phyloP scores from a whole-genome alignment of 176 grass and related monocot genomes.

The Luzula sylvatica region DNA sequence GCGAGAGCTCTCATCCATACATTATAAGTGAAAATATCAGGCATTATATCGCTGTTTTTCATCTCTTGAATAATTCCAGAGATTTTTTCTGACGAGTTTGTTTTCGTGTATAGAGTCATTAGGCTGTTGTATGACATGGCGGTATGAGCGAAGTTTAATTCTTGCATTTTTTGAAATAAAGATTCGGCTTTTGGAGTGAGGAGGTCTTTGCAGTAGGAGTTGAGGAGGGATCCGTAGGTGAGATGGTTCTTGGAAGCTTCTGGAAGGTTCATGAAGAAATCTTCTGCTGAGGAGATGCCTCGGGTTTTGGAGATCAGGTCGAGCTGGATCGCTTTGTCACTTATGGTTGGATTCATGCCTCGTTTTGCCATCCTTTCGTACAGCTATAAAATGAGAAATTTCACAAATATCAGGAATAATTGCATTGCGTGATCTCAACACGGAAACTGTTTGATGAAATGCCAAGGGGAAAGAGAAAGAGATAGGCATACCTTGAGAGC shows the following conservation, averaged over 20 bases:
- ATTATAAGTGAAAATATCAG: conserved; percentile 82
- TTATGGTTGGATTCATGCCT: conserved; percentile 80
- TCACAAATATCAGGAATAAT: not conserved
- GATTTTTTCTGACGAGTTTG: conserved; percentile 57
- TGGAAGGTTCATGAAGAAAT: conserved; percentile 86
- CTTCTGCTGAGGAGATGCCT: conserved; percentile 77
- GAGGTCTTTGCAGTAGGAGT: conserved; percentile 82
- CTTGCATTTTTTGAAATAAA: conserved; percentile 84
- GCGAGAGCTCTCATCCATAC: conserved; percentile 91
- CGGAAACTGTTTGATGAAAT: not conserved
- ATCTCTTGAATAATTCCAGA: conserved; percentile 70
- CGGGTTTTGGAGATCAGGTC: conserved; percentile 73
- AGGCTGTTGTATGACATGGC: conserved; percentile 88
- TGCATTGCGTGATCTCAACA: not conserved
- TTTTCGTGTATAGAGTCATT: conserved; percentile 77
- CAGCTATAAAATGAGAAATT: conserved; percentile 37
- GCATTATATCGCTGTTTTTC: conserved; percentile 67
- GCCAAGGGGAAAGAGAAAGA: not conserved
- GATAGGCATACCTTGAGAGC: conserved; percentile 49
- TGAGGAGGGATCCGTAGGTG: conserved; percentile 82
- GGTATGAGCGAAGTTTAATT: conserved; percentile 68
- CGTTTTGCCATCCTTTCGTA: conserved; percentile 68
- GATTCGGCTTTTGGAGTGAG: conserved; percentile 53
- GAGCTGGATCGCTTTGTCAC: conserved; percentile 74
- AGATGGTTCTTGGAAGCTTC: conserved; percentile 82